Evolutionary conservation across 352 stramenopile genomes (phyloP).

Genomic region (Globisporangium rhizosaccharum): DNA sequence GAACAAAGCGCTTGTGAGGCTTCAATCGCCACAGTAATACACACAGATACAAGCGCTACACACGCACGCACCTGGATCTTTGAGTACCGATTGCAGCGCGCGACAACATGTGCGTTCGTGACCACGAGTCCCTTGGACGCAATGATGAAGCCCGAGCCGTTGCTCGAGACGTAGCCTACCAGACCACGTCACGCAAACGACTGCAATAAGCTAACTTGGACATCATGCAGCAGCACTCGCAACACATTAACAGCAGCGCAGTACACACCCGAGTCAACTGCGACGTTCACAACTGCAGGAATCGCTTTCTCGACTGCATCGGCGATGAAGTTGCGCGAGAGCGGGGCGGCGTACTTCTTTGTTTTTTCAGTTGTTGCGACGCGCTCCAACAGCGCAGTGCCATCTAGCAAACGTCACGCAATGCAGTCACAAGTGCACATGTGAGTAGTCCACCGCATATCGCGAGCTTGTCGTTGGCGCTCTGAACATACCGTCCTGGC

Average conservation of each 20-base stretch:
- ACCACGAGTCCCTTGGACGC: constrained; percentile 81
- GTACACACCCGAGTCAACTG: constrained; percentile 49
- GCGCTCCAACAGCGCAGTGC: constrained; percentile 18
- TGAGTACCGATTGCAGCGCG: constrained; percentile 71
- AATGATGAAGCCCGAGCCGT: constrained; percentile 92
- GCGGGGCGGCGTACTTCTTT: constrained; percentile 13
- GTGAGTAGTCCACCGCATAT: not conserved
- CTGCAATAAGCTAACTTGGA: not conserved
- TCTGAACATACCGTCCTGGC: constrained; percentile 1
- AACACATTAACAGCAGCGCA: not conserved
- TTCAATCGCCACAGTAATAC: not conserved
- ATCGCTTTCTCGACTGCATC: constrained; percentile 87
- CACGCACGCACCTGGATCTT: constrained; percentile 55
- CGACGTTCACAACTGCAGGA: constrained; percentile 88
- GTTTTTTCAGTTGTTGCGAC: not conserved
- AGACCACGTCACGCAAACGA: too few species aligned
- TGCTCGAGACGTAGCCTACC: constrained; percentile 61
- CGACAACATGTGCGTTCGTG: constrained; percentile 92
- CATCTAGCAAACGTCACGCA: constrained; percentile 13
- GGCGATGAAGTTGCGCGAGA: constrained; percentile 83
- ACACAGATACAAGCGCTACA: too few species aligned
- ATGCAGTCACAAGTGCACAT: not conserved
- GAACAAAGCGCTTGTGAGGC: not conserved
- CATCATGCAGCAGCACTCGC: constrained; percentile 2
- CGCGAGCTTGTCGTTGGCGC: not conserved